These are phyloP conservation scores for Tetramitus jugosus DNA, from an alignment of 208 protist species.

Conservation along the genomic window DNA sequence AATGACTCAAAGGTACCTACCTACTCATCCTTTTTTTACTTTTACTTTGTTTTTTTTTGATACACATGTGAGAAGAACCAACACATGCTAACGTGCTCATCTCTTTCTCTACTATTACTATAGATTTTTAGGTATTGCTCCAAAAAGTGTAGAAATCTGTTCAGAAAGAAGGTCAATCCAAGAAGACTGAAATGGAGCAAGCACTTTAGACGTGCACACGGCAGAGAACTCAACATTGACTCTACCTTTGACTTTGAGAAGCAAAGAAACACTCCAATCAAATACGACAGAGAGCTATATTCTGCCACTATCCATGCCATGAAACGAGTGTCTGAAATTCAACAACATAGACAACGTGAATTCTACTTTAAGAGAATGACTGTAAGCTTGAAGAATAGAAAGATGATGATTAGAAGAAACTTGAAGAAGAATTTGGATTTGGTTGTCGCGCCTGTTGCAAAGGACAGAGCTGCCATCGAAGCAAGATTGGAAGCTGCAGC, in stretches of 20 bases:
- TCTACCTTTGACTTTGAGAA: constrained; percentile 98
- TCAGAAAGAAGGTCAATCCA: constrained; percentile 98
- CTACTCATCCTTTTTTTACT: constrained; percentile 50
- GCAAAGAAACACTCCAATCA: constrained; percentile 89
- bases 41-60: constrained; percentile 45
- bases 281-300: constrained; percentile 97
- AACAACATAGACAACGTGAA: constrained; percentile 73
- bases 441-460: not conserved
- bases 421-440: not conserved
- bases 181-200: constrained; percentile 98
- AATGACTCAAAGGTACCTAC: constrained; percentile 87
- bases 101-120: not conserved
- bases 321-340: constrained; percentile 91
- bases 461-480: too few species aligned
- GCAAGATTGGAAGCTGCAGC: too few species aligned
- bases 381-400: constrained; percentile 29
- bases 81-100: constrained; percentile 24
- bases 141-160: constrained; percentile 97
- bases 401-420: not conserved
- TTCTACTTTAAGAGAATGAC: constrained; percentile 83
- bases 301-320: constrained; percentile 88
- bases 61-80: too few species aligned
- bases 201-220: constrained; percentile 89
- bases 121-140: constrained; percentile 90
- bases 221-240: constrained; percentile 96